Evolutionary conservation across 23 red algal genomes (phyloP).

Genomic region (Gracilariopsis chorda): DNA sequence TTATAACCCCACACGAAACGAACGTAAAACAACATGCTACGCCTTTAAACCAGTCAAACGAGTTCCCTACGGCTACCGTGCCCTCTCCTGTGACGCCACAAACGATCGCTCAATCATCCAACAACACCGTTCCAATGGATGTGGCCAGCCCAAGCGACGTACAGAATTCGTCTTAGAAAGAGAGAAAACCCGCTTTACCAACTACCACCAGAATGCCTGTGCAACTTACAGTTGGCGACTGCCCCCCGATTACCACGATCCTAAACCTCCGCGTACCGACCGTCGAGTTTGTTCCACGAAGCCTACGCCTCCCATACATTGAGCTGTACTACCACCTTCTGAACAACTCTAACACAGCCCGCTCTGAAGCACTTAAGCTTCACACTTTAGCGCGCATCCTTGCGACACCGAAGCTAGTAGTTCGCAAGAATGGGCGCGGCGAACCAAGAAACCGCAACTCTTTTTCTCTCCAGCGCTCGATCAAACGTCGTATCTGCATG

Average conservation of each 20-base stretch:
- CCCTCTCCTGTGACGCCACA: too few species aligned
- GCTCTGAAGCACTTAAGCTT: neutral
- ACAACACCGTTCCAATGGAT: neutral
- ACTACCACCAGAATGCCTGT: neutral
- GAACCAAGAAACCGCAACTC: neutral
- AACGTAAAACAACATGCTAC: too few species aligned
- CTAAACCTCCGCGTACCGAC: neutral
- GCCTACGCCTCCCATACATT: neutral
- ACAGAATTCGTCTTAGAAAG: neutral
- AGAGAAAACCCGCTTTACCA: neutral
- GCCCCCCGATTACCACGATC: neutral
- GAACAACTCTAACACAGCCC: neutral
- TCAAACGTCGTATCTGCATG: neutral
- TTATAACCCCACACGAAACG: too few species aligned
- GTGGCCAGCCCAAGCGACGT: neutral
- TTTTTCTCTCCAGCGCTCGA: neutral
- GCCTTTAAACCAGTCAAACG: too few species aligned
- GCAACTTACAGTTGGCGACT: neutral
- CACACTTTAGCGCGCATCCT: neutral
- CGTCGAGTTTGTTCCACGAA: neutral
- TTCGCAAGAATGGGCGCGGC: neutral
- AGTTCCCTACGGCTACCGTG: too few species aligned
- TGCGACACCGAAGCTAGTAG: neutral
- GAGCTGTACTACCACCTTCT: neutral
- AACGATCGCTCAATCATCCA: too few species aligned